Percentiles rank a stretch among this genome's conserved stretches.
Evolutionary conservation across 2,329 filamentous ascomycete genomes (phyloP).

Genomic region (Colletotrichum endophyticum): DNA sequence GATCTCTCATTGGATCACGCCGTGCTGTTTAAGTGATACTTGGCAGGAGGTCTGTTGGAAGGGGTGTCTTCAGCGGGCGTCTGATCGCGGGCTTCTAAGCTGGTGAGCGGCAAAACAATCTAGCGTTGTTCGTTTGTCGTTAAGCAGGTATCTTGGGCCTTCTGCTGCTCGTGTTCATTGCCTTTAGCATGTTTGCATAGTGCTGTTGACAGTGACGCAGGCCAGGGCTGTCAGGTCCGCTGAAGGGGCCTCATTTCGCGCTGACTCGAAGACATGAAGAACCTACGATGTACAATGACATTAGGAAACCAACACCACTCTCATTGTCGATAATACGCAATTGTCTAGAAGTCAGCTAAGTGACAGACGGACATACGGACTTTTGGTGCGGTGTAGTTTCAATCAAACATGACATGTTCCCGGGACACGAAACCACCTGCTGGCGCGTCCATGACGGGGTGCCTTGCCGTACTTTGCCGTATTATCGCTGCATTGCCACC

Average conservation of each 20-base stretch:
- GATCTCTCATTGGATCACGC: not conserved
- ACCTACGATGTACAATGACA: not conserved
- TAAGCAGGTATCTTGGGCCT: not conserved
- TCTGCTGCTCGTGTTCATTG: fast-evolving
- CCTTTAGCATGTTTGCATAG: not conserved
- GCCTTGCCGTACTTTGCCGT: not conserved
- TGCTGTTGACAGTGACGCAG: not conserved
- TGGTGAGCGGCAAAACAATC: not conserved
- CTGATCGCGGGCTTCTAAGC: not conserved
- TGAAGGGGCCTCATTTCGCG: not conserved
- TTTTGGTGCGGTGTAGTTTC: not conserved
- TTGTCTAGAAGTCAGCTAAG: not conserved
- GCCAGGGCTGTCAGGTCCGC: not conserved
- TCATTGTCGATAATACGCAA: not conserved
- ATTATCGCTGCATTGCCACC: not conserved
- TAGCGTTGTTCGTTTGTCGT: not conserved
- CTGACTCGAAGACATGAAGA: not conserved
- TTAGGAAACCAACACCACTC: not conserved
- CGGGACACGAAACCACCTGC: not conserved
- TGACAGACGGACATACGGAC: not conserved
- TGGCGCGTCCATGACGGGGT: not conserved
- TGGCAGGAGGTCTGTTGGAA: not conserved
- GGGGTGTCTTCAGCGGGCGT: not conserved
- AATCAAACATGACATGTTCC: not conserved
- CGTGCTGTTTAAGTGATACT: not conserved